Base-by-base conservation (phyloP, 2,329 filamentous ascomycete genomes). In the Monosporascus sp. region DNA sequence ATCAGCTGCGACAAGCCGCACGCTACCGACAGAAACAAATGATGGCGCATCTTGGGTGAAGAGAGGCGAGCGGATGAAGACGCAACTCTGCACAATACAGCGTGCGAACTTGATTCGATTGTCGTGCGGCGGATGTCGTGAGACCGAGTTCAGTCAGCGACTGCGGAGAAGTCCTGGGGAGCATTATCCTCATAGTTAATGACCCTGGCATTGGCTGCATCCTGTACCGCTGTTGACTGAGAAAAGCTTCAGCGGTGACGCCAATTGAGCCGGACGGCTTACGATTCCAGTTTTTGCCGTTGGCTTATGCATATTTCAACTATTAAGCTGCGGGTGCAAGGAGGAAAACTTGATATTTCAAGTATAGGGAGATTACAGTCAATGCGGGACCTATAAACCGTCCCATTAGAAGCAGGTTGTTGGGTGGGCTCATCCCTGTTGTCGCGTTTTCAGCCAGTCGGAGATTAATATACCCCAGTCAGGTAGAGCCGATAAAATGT, bases 1-100 rank as follows among this genome's bases (percentile, higher is more conserved):
- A 60, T 57, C 31, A 68, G 51, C 43, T 72, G 61, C 59, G 60
- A 51, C 24, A 64, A 61, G 59, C 65, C 60, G 52, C 68, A 60
- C 9, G 71, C 59, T 52, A 69, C 59, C 37, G 64, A 64, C 37
- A 65, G 24, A 37, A 59, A n/a, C 7, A 60, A 55, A 22, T 55
- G 48, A 49, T 46, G 50, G 45, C 51, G 61, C 64, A 65, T 66
- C 24, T 59, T 58, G 53, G 24, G 31, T 46, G 50, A 49, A 43
- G 48, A 58, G 51, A n/a, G 22, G 20, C 55, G 59, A 61, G 48
- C 54, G 53, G 51, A 57, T 50, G 59, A 58, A 52, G 49, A 43
- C 51, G 48, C 48, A 49, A 52, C 46, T 52, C 43, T 55, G 48
- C 27, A 57, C 52, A 47, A 57, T 50, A 22, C 19, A 6, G 40